phyloP scores from a whole-genome alignment of 306 rosid species.

The Hippophae rhamnoides region DNA sequence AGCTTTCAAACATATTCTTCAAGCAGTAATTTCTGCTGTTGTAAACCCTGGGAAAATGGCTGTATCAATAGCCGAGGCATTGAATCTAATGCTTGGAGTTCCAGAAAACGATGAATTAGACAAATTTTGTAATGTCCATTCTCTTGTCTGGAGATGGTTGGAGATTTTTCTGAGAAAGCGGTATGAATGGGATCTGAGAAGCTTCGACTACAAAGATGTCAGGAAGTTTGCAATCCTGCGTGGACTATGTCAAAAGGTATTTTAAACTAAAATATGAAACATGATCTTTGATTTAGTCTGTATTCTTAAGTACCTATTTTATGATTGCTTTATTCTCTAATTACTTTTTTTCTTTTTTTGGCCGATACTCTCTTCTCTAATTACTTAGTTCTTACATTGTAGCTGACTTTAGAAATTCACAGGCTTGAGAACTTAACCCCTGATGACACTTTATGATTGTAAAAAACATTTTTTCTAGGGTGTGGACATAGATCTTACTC shows the following conservation, averaged over 20 bases:
- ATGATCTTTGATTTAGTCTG: conserved; percentile 10
- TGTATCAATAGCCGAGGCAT: conserved; percentile 65
- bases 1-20: conserved; percentile 92
- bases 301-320: neutral
- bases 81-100: conserved; percentile 80
- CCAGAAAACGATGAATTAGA: conserved; percentile 43
- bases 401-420: neutral
- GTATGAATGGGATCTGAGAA: conserved; percentile 71
- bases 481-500: too few relatives aligned
- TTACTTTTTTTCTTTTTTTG: too few relatives aligned
- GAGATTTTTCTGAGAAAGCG: conserved; percentile 68
- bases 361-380: too few relatives aligned
- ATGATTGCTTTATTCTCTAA: too few relatives aligned
- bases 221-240: conserved; percentile 90
- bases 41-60: conserved; percentile 55
- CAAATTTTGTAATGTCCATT: conserved; percentile 44
- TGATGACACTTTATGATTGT: neutral
- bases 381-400: too few relatives aligned
- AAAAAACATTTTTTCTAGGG: too few relatives aligned
- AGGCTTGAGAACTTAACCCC: neutral
- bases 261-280: conserved; percentile 6
- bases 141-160: conserved; percentile 82
- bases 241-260: conserved; percentile 94
- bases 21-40: conserved; percentile 79
- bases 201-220: conserved; percentile 54